phyloP scores from a whole-genome alignment of 2,329 filamentous ascomycete genomes.

The Epichloe scottii region DNA sequence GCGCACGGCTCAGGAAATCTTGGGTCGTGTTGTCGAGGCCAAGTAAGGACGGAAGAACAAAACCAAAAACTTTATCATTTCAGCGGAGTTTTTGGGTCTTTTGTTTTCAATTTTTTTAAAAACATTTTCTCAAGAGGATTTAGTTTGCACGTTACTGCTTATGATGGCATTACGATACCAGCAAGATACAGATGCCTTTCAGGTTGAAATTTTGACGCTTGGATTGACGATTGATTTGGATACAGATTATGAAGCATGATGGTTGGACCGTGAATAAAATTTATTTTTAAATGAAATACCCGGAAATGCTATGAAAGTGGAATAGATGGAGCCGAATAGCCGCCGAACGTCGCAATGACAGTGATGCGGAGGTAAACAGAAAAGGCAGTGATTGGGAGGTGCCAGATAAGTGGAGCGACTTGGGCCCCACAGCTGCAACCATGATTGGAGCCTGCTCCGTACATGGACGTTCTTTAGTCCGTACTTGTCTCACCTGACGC shows the following conservation, averaged over 20 bases:
- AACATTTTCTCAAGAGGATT: neutral
- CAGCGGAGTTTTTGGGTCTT: neutral
- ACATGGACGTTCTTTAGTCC: too few species aligned
- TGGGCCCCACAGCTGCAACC: too few species aligned
- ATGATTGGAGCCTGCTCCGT: too few species aligned
- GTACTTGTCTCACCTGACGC: too few species aligned
- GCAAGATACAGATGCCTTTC: conserved; percentile 1
- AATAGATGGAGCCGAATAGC: too few species aligned
- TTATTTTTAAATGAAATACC: neutral
- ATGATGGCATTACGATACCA: conserved; percentile 9
- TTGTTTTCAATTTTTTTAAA: neutral
- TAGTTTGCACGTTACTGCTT: neutral
- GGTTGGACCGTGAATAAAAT: neutral
- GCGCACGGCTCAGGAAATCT: conserved; percentile 60
- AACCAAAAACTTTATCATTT: neutral
- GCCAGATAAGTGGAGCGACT: too few species aligned
- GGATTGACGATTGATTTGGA: neutral
- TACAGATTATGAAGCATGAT: neutral
- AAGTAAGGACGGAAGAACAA: conserved; percentile 3
- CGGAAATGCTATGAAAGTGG: neutral
- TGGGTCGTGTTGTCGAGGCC: conserved; percentile 22
- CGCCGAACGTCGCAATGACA: too few species aligned
- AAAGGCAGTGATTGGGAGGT: too few species aligned
- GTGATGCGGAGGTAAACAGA: too few species aligned
- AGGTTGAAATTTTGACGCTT: neutral